Evolutionary conservation across 345 rosid species (phyloP), one percentile per base, ranked within the genome.

Genomic region (Ceriops zippeliana): DNA sequence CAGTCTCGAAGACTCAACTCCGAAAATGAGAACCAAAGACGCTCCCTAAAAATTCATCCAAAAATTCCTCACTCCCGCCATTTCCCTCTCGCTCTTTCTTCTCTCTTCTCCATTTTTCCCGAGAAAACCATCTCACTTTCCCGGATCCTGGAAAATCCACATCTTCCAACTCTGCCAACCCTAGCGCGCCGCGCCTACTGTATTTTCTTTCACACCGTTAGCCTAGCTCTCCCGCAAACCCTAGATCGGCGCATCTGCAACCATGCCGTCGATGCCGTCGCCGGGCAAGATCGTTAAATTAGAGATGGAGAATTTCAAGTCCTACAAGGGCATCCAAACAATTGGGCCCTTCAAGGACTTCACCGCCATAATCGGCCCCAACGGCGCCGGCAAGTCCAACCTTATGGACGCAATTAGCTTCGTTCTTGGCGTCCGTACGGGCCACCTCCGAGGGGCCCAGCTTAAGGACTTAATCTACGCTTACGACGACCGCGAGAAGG

Each of bases 371-470:
- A 91, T 95, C 47, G 99, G 99, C 37, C 99, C 99, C 32, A 95
- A 95, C 79, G 99, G 99, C 6, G 85, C 99, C 5, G 99, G 99
- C 19, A 95, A 95, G 76, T 95, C 97, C 27, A 95, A 95, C 77
- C 86, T 95, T 52, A 95, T 95, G 99, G 99, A 95, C 74, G 99
- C 99, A 2, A 95, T 95, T 46, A 95, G 99, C 81, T 95, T 95
- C 79, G 97, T 95, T 21, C 93, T 95, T 13, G 99, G 99, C 2
- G 96, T 95, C 70, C 97, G 99, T 9, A 82, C 97, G 0, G 98
- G 91, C 21, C 99, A 95, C 35, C 97, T 93, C 56, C 96, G 99
- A 35, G 99, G 99, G 17, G 81, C 92, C 57, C 99, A 91, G 85
- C 89, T 95, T 62, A 91, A 85, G 86, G 99, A 95, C 78, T 89